These are phyloP conservation scores for Hansenula anomala DNA, from an alignment of 1,139 yeast genomes.

Conservation along the genomic window DNA sequence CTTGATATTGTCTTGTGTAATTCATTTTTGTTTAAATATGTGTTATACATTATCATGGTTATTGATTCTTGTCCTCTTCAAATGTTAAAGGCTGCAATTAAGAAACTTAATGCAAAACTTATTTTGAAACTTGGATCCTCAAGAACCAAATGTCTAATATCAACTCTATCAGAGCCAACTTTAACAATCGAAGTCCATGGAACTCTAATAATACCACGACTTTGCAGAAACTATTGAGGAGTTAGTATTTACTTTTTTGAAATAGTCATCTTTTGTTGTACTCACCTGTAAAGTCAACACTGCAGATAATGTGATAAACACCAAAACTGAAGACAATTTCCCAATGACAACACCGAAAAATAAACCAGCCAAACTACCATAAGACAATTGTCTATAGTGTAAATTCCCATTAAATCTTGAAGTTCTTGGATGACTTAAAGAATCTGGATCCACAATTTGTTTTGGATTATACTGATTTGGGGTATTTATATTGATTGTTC, in stretches of 20 bases:
- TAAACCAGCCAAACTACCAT: conserved; percentile 58
- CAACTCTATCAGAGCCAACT: conserved; percentile 45
- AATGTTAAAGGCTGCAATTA: conserved; percentile 58
- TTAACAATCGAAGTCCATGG: conserved; percentile 49
- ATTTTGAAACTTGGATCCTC: conserved; percentile 57
- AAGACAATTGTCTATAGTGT: conserved; percentile 53
- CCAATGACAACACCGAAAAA: conserved; percentile 55
- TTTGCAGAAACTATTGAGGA: conserved; percentile 54
- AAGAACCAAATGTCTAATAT: conserved; percentile 46
- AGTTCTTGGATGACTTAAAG: conserved; percentile 8
- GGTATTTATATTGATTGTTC: conserved; percentile 14
- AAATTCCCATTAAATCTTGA: conserved; percentile 35
- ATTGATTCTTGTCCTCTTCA: too few species aligned
- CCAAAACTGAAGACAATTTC: conserved; percentile 49
- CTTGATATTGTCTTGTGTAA: too few species aligned
- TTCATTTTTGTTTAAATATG: too few species aligned
- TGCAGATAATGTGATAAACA: conserved; percentile 41
- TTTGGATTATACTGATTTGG: conserved; percentile 3
- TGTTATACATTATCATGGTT: too few species aligned
- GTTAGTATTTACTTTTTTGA: too few species aligned
- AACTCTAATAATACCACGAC: conserved; percentile 45
- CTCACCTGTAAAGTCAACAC: conserved; percentile 31
- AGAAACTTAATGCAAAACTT: conserved; percentile 50
- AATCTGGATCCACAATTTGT: conserved; percentile 9
- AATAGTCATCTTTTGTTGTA: too few species aligned